phyloP scores from a whole-genome alignment of 2,329 filamentous ascomycete genomes.

The Xylariaceae sp. region DNA sequence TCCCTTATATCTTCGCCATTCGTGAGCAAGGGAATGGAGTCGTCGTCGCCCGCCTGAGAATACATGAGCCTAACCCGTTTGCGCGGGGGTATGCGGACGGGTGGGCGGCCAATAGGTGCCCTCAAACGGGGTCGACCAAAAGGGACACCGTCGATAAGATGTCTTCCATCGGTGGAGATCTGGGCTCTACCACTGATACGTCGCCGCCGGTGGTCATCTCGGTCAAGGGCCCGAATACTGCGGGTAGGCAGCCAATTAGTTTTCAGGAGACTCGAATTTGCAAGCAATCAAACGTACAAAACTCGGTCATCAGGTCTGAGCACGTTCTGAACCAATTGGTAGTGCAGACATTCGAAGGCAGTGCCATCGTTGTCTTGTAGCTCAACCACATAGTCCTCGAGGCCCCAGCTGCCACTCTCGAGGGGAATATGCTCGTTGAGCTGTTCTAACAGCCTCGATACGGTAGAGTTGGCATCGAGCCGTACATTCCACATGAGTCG shows the following conservation, averaged over 20 bases:
- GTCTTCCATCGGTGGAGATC: slow-evolving; percentile 70
- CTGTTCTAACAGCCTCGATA: slow-evolving; percentile 70
- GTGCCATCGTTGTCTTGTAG: slow-evolving; percentile 49
- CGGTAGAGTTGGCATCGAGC: slow-evolving; percentile 55
- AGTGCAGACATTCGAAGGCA: slow-evolving; percentile 84
- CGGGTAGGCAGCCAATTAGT: not conserved
- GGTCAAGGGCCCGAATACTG: slow-evolving; percentile 73
- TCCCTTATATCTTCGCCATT: slow-evolving; percentile 28
- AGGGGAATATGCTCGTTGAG: slow-evolving; percentile 77
- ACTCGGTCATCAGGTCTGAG: slow-evolving; percentile 81
- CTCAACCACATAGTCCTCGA: slow-evolving; percentile 87
- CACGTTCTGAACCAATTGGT: slow-evolving; percentile 62
- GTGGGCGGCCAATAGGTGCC: slow-evolving; percentile 54
- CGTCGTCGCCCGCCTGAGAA: slow-evolving; percentile 29
- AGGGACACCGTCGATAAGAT: slow-evolving; percentile 77
- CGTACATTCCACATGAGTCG: slow-evolving; percentile 66
- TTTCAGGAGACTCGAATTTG: not conserved
- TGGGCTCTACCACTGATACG: slow-evolving; percentile 73
- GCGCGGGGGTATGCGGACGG: slow-evolving; percentile 64
- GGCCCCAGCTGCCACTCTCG: slow-evolving; percentile 73
- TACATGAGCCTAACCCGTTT: slow-evolving; percentile 57
- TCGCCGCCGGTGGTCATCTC: slow-evolving; percentile 66
- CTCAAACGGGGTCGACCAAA: slow-evolving; percentile 71
- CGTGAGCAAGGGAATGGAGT: slow-evolving; percentile 32
- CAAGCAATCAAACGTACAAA: slow-evolving; percentile 48